Evolutionary conservation across 2,329 filamentous ascomycete species (phyloP).

Genomic region (Curvularia sp.): DNA sequence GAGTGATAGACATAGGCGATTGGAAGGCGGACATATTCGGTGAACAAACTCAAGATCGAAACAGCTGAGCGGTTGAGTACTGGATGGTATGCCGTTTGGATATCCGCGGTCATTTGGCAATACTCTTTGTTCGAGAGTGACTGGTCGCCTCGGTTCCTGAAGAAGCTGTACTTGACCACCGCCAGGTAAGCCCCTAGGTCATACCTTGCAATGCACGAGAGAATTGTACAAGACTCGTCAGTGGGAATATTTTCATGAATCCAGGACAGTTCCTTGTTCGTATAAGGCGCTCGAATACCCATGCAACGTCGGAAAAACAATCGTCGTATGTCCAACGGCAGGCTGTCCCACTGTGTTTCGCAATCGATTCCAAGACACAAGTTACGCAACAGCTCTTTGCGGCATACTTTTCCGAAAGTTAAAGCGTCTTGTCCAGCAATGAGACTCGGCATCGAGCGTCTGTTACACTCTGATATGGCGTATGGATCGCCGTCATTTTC

Average conservation of each 20-base stretch:
- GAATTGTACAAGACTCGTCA: constrained; percentile 48
- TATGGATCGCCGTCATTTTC: constrained; percentile 27
- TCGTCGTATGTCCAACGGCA: constrained; percentile 57
- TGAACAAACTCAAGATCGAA: constrained; percentile 34
- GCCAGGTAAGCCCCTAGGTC: constrained; percentile 56
- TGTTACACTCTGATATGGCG: constrained; percentile 43
- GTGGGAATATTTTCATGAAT: constrained; percentile 54
- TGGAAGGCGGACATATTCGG: constrained; percentile 41
- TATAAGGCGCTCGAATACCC: constrained; percentile 52
- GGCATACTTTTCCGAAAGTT: constrained; percentile 39
- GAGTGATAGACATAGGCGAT: constrained; percentile 54
- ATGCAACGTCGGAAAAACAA: constrained; percentile 56
- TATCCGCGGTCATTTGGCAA: constrained; percentile 43
- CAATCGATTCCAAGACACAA: constrained; percentile 59
- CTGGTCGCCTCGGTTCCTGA: constrained; percentile 34
- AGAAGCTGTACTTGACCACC: constrained; percentile 45
- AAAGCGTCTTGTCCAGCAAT: constrained; percentile 23
- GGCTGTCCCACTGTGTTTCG: constrained; percentile 60
- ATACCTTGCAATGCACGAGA: constrained; percentile 56
- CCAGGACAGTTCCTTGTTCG: constrained; percentile 53
- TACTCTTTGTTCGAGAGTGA: constrained; percentile 40
- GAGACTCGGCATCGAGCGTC: constrained; percentile 43
- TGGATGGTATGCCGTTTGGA: constrained; percentile 41
- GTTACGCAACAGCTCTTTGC: constrained; percentile 56
- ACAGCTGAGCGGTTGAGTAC: constrained; percentile 40